These are phyloP conservation scores for Gypsophila paniculata DNA, from an alignment of 179 eudicot species.

Conservation along the genomic window DNA sequence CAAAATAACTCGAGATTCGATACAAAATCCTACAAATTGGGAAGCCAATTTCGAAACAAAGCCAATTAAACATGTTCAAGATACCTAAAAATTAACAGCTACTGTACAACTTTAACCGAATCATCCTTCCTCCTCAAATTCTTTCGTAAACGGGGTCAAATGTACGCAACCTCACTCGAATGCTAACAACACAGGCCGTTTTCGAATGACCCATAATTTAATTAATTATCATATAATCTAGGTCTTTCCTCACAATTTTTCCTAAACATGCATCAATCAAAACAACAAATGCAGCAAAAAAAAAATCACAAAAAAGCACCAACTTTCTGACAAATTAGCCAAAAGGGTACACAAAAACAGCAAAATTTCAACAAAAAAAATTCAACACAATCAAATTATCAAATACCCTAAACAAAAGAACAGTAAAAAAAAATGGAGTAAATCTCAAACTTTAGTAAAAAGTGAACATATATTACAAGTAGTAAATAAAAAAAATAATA, in stretches of 20 bases:
- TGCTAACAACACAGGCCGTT: neutral
- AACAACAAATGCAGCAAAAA: neutral
- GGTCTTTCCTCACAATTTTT: neutral
- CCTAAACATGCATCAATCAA: constrained; percentile 15
- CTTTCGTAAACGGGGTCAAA: neutral
- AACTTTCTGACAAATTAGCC: neutral
- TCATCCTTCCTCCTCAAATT: neutral
- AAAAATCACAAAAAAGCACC: neutral
- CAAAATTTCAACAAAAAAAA: neutral
- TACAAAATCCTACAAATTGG: neutral
- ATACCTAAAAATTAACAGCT: neutral
- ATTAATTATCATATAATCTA: neutral
- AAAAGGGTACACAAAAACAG: constrained; percentile 5
- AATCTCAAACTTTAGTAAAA: neutral
- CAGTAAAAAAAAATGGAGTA: neutral
- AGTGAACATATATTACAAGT: no score
- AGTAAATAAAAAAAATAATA: neutral
- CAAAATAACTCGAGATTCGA: neutral
- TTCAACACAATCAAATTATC: neutral
- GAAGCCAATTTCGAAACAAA: neutral
- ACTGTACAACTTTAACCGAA: neutral
- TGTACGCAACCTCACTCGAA: neutral
- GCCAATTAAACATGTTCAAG: neutral
- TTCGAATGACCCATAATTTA: neutral
- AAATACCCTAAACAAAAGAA: neutral